phyloP scores from a whole-genome alignment of 345 rosid genomes.

The Barbarea vulgaris region DNA sequence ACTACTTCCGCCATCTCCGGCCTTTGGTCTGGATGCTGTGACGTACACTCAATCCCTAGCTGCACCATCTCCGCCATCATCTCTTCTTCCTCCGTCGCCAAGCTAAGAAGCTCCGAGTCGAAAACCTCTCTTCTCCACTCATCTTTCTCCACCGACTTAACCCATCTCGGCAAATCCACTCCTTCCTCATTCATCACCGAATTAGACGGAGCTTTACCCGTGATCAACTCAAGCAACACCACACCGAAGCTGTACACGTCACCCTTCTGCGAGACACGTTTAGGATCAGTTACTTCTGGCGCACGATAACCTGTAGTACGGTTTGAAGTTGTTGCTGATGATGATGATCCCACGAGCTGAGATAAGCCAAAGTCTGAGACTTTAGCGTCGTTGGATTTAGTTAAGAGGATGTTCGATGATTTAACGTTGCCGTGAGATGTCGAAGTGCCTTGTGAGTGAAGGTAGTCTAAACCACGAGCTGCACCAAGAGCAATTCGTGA shows the following conservation, averaged over 20 bases:
- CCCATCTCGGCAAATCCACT: constrained; percentile 87
- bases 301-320: constrained; percentile 80
- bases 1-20: constrained; percentile 65
- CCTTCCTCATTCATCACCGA: constrained; percentile 70
- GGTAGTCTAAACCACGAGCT: constrained; percentile 68
- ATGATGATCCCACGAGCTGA: constrained; percentile 62
- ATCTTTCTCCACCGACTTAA: constrained; percentile 64
- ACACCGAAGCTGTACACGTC: constrained; percentile 91
- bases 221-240: constrained; percentile 71
- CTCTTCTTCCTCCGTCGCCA: constrained; percentile 58
- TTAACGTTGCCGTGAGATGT: constrained; percentile 83
- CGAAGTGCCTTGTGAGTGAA: constrained; percentile 65
- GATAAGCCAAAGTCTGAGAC: constrained; percentile 85
- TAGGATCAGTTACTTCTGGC: constrained; percentile 78
- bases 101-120: constrained; percentile 64
- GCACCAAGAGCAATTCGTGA: constrained; percentile 72
- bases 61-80: constrained; percentile 71
- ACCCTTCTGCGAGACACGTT: constrained; percentile 67
- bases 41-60: constrained; percentile 65
- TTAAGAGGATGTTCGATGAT: constrained; percentile 84
- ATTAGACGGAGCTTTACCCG: constrained; percentile 82
- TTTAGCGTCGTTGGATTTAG: constrained; percentile 63
- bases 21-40: constrained; percentile 69
- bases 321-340: constrained; percentile 58
- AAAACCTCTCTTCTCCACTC: constrained; percentile 74